These are phyloP conservation scores for Malus asiatica DNA, from an alignment of 306 rosid species.

Conservation along the genomic window DNA sequence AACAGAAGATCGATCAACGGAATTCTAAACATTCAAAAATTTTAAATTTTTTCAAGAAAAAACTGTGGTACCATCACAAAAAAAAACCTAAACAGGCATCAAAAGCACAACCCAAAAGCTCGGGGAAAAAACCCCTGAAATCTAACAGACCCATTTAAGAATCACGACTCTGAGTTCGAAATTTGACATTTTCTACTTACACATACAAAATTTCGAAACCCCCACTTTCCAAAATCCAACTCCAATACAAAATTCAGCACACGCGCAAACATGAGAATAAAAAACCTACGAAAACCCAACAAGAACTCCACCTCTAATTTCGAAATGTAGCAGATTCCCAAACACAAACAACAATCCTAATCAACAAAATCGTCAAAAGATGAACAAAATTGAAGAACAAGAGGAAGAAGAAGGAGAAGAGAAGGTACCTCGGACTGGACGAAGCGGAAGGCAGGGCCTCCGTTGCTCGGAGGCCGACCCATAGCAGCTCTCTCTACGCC, in stretches of 20 bases:
- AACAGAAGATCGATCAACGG: neutral
- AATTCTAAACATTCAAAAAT: neutral
- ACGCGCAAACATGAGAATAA: neutral
- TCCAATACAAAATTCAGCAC: neutral
- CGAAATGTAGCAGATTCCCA: neutral
- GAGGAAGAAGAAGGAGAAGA: neutral
- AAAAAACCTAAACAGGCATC: neutral
- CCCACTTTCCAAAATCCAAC: neutral
- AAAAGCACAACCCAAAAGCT: neutral
- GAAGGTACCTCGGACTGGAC: slow-evolving; percentile 54
- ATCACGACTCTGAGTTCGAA: neutral
- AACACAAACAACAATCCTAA: neutral
- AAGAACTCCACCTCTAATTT: neutral
- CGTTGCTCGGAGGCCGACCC: slow-evolving; percentile 98
- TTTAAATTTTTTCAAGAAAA: neutral
- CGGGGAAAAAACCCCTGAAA: neutral
- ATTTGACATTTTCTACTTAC: neutral
- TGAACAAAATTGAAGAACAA: neutral
- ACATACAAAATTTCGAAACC: neutral
- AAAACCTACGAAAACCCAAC: neutral
- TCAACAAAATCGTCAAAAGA: neutral
- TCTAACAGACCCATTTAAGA: neutral
- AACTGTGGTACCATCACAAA: neutral
- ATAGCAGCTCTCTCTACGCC: slow-evolving; percentile 16
- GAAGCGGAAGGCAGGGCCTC: slow-evolving; percentile 98